Evolutionary conservation across 305 asterid species (phyloP), one percentile per base, ranked within the genome.

Genomic region (Petunia hybrid): DNA sequence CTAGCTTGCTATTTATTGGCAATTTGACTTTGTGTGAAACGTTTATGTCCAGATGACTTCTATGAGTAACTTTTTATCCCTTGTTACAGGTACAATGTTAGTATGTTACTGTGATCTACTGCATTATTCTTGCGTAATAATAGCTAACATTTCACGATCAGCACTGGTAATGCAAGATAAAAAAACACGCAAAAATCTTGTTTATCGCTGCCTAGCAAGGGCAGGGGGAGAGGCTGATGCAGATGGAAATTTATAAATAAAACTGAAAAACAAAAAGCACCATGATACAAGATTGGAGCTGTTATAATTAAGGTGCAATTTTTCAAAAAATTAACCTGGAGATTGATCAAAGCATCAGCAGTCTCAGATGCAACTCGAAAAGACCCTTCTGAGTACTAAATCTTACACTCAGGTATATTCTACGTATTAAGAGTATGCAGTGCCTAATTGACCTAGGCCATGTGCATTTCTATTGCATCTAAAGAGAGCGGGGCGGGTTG

Each of bases 391-490:
- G 22, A 35, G 12, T 8, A 62, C 68, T n/a, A 62, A 62, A 62
- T 35, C 62, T 48, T 6, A 16, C 59, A 38, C 41, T 70, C 77
- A 0, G 42, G 1, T 2, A 45, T 70, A 6, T 73, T 73, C 45
- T 48, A 12, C n/a, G n/a, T n/a, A 3, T 71, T 71, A 71, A n/a
- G n/a, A n/a, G n/a, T n/a, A n/a, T n/a, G n/a, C n/a, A n/a, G n/a
- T n/a, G n/a, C n/a, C n/a, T n/a, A n/a, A n/a, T n/a, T n/a, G n/a
- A n/a, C n/a, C 35, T 56, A 16, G 12, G 31, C 48, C 66, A 75
- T 71, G 45, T 85, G 43, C 82, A 79, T 43, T 68, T 64, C 7
- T 22, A 71, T n/a, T 71, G 39, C 39, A 55, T 40, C 77, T 77
- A 56, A 74, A 78, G n/a, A 40, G 39, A 43, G 78, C 62, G n/a